phyloP scores from a whole-genome alignment of 139 green algal genomes.

The Asterochloris erici region DNA sequence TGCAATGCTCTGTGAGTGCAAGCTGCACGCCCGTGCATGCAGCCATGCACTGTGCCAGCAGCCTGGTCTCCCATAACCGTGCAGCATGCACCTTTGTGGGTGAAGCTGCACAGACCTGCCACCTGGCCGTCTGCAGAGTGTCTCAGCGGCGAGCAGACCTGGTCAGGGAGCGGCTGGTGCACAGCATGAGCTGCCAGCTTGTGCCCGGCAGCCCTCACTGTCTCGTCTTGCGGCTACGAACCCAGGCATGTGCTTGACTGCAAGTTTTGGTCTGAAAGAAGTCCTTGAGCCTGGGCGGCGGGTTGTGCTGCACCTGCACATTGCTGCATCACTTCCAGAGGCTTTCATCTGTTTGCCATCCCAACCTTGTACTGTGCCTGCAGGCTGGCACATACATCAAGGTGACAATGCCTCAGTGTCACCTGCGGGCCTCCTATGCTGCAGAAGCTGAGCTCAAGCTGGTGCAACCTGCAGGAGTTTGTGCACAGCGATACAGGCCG shows the following conservation, averaged over 20 bases:
- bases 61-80: no score
- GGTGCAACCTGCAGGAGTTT: conserved; percentile 60
- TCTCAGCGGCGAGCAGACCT: conserved; percentile 75
- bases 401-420: background rate
- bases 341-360: background rate
- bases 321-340: background rate
- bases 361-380: background rate
- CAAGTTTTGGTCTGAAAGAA: background rate
- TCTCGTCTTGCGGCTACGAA: conserved; percentile 66
- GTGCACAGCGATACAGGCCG: conserved; percentile 79
- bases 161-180: conserved; percentile 29
- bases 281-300: background rate
- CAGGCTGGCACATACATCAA: conserved; percentile 89
- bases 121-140: conserved; percentile 49
- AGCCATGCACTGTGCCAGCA: no score
- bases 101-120: no score
- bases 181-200: conserved; percentile 27
- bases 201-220: conserved; percentile 36
- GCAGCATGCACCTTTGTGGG: no score
- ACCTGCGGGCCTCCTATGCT: no score
- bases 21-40: no score
- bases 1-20: no score
- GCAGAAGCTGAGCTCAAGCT: no score
- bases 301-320: background rate
- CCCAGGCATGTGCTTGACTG: conserved; percentile 21